These are phyloP conservation scores for Wallacemonas sp. DNA, from an alignment of 208 protist genomes.

Conservation along the genomic window DNA sequence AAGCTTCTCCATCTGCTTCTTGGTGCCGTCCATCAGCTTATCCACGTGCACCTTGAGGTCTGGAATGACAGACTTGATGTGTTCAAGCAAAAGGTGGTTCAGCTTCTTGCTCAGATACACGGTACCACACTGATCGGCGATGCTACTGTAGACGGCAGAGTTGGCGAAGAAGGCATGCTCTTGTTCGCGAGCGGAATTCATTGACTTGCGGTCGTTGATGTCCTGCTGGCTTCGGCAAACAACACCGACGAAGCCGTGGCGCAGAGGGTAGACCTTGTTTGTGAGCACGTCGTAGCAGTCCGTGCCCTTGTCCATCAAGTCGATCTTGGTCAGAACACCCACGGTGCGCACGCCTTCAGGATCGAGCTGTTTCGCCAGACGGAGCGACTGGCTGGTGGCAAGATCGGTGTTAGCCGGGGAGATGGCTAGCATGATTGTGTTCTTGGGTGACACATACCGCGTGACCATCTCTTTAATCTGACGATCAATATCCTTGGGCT, in stretches of 20 bases:
- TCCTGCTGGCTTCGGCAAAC: conserved; percentile 98
- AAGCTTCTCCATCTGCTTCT: conserved; percentile 89
- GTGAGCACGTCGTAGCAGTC: conserved; percentile 96
- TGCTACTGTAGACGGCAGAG: conserved; percentile 91
- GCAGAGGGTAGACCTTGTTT: conserved; percentile 93
- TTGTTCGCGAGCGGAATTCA: conserved; percentile 80
- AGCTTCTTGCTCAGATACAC: conserved; percentile 90
- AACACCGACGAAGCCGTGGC: conserved; percentile 98
- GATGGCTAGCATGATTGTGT: conserved; percentile 99
- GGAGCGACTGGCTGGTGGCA: conserved; percentile 98
- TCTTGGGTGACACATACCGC: conserved; percentile 95
- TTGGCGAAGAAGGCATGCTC: conserved; percentile 94
- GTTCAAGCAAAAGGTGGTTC: conserved; percentile 93
- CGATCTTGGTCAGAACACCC: conserved; percentile 99
- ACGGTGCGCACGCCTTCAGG: conserved; percentile 97
- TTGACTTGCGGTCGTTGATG: conserved; percentile 92
- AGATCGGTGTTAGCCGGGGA: conserved; percentile 99
- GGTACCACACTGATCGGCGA: conserved; percentile 88
- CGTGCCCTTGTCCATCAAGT: conserved; percentile 98
- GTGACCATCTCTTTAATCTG: conserved; percentile 98
- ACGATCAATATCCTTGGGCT: conserved; percentile 97
- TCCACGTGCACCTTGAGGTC: conserved; percentile 92
- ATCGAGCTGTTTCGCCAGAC: conserved; percentile 97
- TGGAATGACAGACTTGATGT: conserved; percentile 95
- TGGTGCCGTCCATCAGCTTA: conserved; percentile 79